phyloP scores from a whole-genome alignment of 768 basidiomycete species.

The Cystobasidium tubakii region DNA sequence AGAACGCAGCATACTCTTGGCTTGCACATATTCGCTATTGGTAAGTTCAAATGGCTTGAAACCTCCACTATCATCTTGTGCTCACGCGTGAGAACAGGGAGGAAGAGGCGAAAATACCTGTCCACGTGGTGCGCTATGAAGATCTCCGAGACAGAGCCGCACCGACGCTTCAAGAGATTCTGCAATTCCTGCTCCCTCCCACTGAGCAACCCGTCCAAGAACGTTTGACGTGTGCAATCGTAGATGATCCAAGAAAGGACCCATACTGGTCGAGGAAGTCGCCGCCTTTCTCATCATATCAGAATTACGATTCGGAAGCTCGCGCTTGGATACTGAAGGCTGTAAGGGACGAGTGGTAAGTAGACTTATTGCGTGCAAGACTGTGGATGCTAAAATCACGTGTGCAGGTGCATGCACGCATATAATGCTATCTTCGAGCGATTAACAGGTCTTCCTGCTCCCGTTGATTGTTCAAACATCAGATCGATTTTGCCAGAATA shows the following conservation, averaged over 20 bases:
- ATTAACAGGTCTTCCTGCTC: not conserved
- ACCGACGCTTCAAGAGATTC: constrained; percentile 37
- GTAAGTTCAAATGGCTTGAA: not conserved
- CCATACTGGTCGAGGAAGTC: constrained; percentile 38
- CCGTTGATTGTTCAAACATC: not conserved
- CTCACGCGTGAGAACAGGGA: not conserved
- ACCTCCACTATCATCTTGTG: not conserved
- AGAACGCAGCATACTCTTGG: not conserved
- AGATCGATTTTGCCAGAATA: not conserved
- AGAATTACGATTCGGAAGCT: constrained; percentile 21
- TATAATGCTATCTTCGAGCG: not conserved
- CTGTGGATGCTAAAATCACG: not conserved
- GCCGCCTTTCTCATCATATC: constrained; percentile 39
- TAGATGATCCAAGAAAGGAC: constrained; percentile 14
- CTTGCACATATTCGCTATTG: not conserved
- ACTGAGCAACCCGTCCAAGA: constrained; percentile 31
- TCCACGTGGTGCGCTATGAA: constrained; percentile 18
- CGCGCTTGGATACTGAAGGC: constrained; percentile 34
- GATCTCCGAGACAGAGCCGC: not conserved
- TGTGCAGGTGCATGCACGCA: not conserved
- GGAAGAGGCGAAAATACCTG: constrained; percentile 17
- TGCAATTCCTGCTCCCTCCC: constrained; percentile 40
- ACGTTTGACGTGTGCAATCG: constrained; percentile 36
- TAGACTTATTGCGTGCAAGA: not conserved
- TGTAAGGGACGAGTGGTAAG: constrained; percentile 39